phyloP scores from a whole-genome alignment of 495 filamentous ascomycete genomes.

The Sabuloglossum arenarium region DNA sequence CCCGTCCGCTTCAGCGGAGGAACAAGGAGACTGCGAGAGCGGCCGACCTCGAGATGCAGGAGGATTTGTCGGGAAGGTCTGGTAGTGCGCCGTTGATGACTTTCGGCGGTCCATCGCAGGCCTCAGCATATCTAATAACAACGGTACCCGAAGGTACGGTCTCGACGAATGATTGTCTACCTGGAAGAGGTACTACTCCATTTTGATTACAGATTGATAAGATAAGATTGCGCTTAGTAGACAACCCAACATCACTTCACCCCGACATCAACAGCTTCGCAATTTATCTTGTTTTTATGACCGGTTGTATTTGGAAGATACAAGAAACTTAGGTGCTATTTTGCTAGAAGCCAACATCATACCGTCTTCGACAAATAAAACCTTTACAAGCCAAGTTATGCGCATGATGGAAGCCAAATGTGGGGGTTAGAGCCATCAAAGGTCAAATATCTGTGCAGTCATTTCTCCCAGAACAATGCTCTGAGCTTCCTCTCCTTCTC shows the following conservation, averaged over 20 bases:
- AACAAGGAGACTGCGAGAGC: slow-evolving; percentile 13
- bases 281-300: neutral
- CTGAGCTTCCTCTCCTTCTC: slow-evolving; percentile 18
- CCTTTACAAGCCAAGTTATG: neutral
- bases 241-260: too few species aligned
- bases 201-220: neutral
- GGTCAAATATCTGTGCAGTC: neutral
- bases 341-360: neutral
- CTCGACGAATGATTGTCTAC: too few species aligned
- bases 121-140: neutral
- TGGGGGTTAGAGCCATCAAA: neutral
- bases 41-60: slow-evolving; percentile 57
- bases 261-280: too few species aligned
- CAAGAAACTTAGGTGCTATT: neutral
- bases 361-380: neutral
- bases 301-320: neutral
- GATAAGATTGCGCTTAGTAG: neutral
- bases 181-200: too few species aligned
- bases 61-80: slow-evolving; percentile 83
- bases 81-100: slow-evolving; percentile 65
- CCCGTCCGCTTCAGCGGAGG: neutral
- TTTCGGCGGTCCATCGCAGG: slow-evolving; percentile 24
- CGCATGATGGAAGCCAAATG: neutral
- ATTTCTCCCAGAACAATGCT: slow-evolving; percentile 14
- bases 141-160: too few species aligned